Conservation (phyloP, 257 asterid species). For the Marsdenia floribunda region DNA sequence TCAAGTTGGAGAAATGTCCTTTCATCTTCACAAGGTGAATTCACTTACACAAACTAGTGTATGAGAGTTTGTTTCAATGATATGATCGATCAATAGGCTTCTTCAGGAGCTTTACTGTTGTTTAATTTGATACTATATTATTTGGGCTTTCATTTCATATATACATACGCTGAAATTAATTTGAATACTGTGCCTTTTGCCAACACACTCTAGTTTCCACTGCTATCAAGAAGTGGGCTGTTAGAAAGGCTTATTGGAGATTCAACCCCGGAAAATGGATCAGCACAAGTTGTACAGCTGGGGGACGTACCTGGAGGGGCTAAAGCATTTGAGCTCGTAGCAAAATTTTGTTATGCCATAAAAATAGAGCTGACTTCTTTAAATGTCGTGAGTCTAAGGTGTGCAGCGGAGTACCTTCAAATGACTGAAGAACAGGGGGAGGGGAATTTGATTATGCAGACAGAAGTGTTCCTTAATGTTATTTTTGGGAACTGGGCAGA, state of each 20-base stretch:
- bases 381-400: constrained; percentile 67
- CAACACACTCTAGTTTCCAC: constrained; percentile 51
- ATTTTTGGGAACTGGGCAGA: constrained; percentile 71
- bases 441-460: constrained; percentile 58
- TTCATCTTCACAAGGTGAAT: constrained; percentile 90
- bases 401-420: constrained; percentile 79
- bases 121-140: too few relatives aligned
- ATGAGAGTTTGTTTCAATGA: neutral
- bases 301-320: constrained; percentile 83
- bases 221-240: constrained; percentile 70
- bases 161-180: neutral
- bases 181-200: neutral
- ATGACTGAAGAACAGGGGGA: constrained; percentile 87
- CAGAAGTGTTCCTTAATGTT: constrained; percentile 56
- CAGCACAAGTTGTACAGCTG: constrained; percentile 42
- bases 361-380: constrained; percentile 65
- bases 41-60: neutral
- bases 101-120: too few relatives aligned
- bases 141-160: neutral
- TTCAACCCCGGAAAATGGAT: constrained; percentile 22
- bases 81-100: neutral
- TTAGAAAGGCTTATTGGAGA: constrained; percentile 74
- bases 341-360: constrained; percentile 77
- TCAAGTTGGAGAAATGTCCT: constrained; percentile 80
- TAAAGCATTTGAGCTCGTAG: constrained; percentile 69